Evolutionary conservation across 1,284 basidiomycete genomes (phyloP), one percentile per base, ranked within the genome.

Genomic region (Ustilago shanxiensis): DNA sequence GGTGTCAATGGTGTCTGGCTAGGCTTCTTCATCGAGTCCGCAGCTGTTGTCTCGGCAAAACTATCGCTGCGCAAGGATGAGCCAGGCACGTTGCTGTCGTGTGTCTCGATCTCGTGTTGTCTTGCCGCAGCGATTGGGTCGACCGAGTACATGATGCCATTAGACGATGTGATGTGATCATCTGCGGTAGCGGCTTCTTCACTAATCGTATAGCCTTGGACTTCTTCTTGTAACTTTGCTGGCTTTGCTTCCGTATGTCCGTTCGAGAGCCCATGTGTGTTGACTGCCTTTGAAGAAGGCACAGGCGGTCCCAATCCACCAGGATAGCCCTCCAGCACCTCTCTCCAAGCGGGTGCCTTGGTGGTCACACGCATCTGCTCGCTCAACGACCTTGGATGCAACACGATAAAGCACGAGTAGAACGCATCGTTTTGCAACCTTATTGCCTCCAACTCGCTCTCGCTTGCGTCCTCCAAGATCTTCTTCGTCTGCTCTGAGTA

Each of bases 301-400:
- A 54, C 31, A 35, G 60, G 55, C 22, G 68, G 52, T 11, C 55
- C 68, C 16, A 59, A 29, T 24, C 51, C 60, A 0, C 60, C 64
- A 4, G 63, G 69, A 49, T 63, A 72, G 1, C 69, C 71, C 20
- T 67, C 71, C 6, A 74, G 55, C 29, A 74, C 72, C 59, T 69
- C 66, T 22, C 66, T 55, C 72, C 72, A 74, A 3, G 59, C 41
- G 0, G 72, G 72, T 11, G 72, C 72, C 11, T 39, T 58, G 2
- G 72, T 69, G 7, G 63, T 74, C 33, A 69, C 61, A 10, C 77
- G 29, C 80, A 82, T 82, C 59, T 69, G 66, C 73, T 82, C 80
- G 26, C 73, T 58, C 47, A 82, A 54, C 33, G 70, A 74, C 22
- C 80, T 64, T 0, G 80, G 80, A 37, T 82, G 77, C 28, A 79